Evolutionary conservation across 2,329 filamentous ascomycete genomes (phyloP).

Genomic region (Colletotrichum cuscutae): DNA sequence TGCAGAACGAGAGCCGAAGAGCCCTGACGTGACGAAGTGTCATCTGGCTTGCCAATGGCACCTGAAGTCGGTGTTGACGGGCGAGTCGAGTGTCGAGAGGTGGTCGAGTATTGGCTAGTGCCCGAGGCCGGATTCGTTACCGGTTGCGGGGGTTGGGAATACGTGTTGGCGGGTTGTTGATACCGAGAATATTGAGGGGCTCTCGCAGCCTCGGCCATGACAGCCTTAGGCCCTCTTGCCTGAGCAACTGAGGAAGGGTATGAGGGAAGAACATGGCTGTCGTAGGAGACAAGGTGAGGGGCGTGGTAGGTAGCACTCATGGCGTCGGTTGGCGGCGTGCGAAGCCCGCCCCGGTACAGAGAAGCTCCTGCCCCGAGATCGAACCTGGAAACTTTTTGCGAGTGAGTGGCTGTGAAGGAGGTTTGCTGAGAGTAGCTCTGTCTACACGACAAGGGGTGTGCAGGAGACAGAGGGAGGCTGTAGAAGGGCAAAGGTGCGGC

Average conservation of each 20-base stretch:
- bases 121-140: constrained; percentile 32
- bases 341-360: constrained; percentile 52
- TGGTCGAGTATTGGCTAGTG: constrained; percentile 35
- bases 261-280: constrained; percentile 54
- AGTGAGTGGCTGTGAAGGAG: not conserved
- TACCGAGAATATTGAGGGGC: constrained; percentile 46
- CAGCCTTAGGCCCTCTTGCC: constrained; percentile 43
- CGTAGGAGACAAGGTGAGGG: constrained; percentile 57
- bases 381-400: constrained; percentile 23
- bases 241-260: constrained; percentile 50
- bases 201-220: constrained; percentile 46
- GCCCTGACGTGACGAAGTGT: constrained; percentile 48
- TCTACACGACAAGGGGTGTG: constrained; percentile 24
- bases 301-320: constrained; percentile 65
- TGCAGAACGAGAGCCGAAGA: constrained; percentile 62
- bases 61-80: constrained; percentile 51
- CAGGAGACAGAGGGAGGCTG: constrained; percentile 35
- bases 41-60: constrained; percentile 42
- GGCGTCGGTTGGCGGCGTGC: constrained; percentile 62
- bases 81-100: constrained; percentile 47
- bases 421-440: constrained; percentile 20
- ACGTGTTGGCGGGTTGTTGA: constrained; percentile 36
- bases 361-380: constrained; percentile 37
- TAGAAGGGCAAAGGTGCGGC: constrained; percentile 33
- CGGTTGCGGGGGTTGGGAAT: constrained; percentile 33